Base-by-base conservation (phyloP, 2,329 filamentous ascomycete species). In the Diaporthe sp. region DNA sequence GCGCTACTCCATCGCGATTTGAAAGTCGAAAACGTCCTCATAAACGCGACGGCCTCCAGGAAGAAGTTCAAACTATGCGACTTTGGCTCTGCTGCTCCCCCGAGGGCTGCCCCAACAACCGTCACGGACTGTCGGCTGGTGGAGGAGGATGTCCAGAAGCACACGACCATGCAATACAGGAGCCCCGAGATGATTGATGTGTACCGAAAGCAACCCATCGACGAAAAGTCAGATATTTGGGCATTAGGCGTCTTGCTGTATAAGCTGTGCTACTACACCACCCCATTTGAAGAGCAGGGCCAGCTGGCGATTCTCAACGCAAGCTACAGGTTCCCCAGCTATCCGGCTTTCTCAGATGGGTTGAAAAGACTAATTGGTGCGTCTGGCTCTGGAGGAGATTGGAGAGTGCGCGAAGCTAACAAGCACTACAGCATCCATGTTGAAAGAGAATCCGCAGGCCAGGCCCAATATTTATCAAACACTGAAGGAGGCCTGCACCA, bases 101-200 rank as follows among this genome's bases (percentile, higher is more conserved):
- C 97, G 47, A 90, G 93, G 77, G 92, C 95, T 17, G 95, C 97
- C 55, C 96, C 97, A 17, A 94, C 92, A 22, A 96, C 94, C 7
- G 93, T 96, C 9, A 92, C 92, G 52, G 97, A 99, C 84, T 98
- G 96, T 78, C 92, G 96, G 74, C 84, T 97, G 79, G 95, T 98
- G 81, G 97, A 99, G 83, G 97, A 99, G 82, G 97, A 99, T 84
- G 93, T 99, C 17, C 97, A 98, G 84, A 94, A 95, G 80, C 96
- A 99, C 82, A 99, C 97, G 0, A 99, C 97, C 0, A 89, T 99
- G 84, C 97, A 99, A 83, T 99, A 99, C 83, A 91, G 97, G 78
- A 98, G 96, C 82, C 97, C 97, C 8, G 97, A 99, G 85, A 99
- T 99, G 97, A 93, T 99, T 76, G 97, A 99, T 81, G 97, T 99